Evolutionary conservation across 2,329 filamentous ascomycete species (phyloP), one percentile per base, ranked within the genome.

Genomic region (Aspergillus quadricinctus): DNA sequence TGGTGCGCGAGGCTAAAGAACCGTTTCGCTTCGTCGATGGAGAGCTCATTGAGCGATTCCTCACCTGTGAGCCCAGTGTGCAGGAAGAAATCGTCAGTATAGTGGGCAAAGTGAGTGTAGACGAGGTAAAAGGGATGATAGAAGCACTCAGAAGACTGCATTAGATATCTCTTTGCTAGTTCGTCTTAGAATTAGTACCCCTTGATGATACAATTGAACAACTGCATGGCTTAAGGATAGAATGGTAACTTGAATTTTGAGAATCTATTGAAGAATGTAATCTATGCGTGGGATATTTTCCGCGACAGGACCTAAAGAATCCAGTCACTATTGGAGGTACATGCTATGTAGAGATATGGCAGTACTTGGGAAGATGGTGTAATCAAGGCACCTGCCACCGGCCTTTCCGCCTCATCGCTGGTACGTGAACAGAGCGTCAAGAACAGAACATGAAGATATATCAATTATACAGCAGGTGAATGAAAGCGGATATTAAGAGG

Each of bases 1-100:
- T 84, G 25, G 86, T 88, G 27, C 79, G 87, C 19, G 84, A 89
- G 57, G 83, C 84, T 0, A 86, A 89, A 0, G 90, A 88, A 41
- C 93, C 94, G 0, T 89, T 85, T 67, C 82, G 93, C 1, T 97
- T 97, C 66, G 84, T 99, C 11, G 94, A 99, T 67, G 94, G 93
- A 0, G 93, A 97, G 70, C 79, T 97, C 66, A 80, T 99, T 11
- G 93, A 97, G 75, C 76, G 84, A 52, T 97, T 97, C 69, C 73
- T 97, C 62, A 87, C 92, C 61, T 77, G 89, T 60, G 79, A 83
- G 48, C 84, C 87, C 54, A 77, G 78, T 4, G 65, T 81, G 57
- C 84, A 87, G 67, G 75, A 77, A 58, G 77, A 78, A 63, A 80
- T 84, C 55, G 76, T 82, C 7, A 68, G 76, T 21, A 78, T 79